Evolutionary conservation across 805 yeast genomes (phyloP).

Genomic region (Saccharomycopsis amapae): DNA sequence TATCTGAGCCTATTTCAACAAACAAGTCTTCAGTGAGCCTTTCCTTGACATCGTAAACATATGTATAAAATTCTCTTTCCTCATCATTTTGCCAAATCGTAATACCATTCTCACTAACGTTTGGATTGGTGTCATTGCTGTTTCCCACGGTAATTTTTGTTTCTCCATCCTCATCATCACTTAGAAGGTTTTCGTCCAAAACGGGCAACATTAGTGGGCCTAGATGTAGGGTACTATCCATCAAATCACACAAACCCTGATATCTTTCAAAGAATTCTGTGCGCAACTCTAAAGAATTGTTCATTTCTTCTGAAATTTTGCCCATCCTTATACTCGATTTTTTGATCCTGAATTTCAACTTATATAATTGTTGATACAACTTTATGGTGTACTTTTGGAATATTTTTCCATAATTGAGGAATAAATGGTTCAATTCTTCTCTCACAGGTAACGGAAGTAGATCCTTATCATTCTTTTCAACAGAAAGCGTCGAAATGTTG

Average conservation of each 20-base stretch:
- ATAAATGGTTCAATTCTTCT: background rate
- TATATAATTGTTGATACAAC: background rate
- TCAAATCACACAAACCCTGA: slow-evolving; percentile 33
- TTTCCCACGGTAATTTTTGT: slow-evolving; percentile 22
- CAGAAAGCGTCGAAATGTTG: background rate
- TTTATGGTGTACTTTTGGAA: slow-evolving; percentile 1
- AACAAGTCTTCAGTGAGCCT: background rate
- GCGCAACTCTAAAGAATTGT: slow-evolving; percentile 30
- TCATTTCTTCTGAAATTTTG: slow-evolving; percentile 29
- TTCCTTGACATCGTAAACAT: slow-evolving; percentile 34
- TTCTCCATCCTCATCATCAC: slow-evolving; percentile 24
- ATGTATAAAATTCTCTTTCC: slow-evolving; percentile 57
- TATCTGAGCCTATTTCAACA: slow-evolving; percentile 1
- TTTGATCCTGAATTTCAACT: background rate
- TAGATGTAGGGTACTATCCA: slow-evolving; percentile 36
- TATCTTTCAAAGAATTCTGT: slow-evolving; percentile 39
- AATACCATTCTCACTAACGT: slow-evolving; percentile 1
- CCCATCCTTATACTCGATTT: slow-evolving; percentile 7
- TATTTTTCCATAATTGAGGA: slow-evolving; percentile 2
- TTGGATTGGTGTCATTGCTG: slow-evolving; percentile 2
- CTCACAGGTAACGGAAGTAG: background rate
- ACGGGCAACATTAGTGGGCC: slow-evolving; percentile 31
- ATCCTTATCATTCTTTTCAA: background rate
- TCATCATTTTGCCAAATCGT: slow-evolving; percentile 33
- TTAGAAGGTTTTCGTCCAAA: slow-evolving; percentile 23